Percentiles rank a stretch among this genome's conserved stretches.
These are phyloP conservation scores for Apiospora rasikravindrae DNA, from an alignment of 2,329 filamentous ascomycete genomes.

Conservation along the genomic window DNA sequence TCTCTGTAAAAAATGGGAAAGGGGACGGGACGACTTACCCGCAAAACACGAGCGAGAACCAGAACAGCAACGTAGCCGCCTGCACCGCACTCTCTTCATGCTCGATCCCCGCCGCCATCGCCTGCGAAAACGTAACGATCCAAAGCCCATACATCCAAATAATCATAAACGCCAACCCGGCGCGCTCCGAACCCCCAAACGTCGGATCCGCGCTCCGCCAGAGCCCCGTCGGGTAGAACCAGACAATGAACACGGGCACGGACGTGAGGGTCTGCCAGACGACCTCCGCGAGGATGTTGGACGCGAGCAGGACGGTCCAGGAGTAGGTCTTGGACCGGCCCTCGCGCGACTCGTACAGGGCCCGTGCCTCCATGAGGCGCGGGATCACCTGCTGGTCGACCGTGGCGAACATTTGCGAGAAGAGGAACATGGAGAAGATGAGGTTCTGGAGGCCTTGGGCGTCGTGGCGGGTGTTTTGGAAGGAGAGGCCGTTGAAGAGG, in stretches of 20 bases:
- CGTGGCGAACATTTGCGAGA: neutral
- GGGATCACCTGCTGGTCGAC: slow-evolving; percentile 78
- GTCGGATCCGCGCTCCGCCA: slow-evolving; percentile 48
- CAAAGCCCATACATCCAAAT: neutral
- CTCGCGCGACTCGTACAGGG: slow-evolving; percentile 84
- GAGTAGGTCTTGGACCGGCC: slow-evolving; percentile 79
- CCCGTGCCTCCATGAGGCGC: slow-evolving; percentile 81
- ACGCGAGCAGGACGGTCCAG: slow-evolving; percentile 76
- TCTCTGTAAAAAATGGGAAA: neutral
- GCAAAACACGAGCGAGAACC: neutral
- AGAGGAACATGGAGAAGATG: neutral
- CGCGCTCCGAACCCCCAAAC: slow-evolving; percentile 76
- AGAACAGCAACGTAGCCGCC: slow-evolving; percentile 61
- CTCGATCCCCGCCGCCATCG: slow-evolving; percentile 68
- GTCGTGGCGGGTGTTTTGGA: neutral
- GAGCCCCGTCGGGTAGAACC: slow-evolving; percentile 65
- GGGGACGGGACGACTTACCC: neutral
- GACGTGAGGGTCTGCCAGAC: slow-evolving; percentile 80
- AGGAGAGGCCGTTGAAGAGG: slow-evolving; percentile 11
- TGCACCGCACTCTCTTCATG: slow-evolving; percentile 57
- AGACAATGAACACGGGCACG: slow-evolving; percentile 83
- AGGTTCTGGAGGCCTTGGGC: neutral
- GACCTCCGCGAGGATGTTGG: slow-evolving; percentile 78
- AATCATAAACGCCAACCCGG: slow-evolving; percentile 75
- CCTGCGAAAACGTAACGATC: slow-evolving; percentile 67